Evolutionary conservation across 345 rosid genomes (phyloP), one percentile per base, ranked within the genome.

Genomic region (Eucalyptus cloeziana): DNA sequence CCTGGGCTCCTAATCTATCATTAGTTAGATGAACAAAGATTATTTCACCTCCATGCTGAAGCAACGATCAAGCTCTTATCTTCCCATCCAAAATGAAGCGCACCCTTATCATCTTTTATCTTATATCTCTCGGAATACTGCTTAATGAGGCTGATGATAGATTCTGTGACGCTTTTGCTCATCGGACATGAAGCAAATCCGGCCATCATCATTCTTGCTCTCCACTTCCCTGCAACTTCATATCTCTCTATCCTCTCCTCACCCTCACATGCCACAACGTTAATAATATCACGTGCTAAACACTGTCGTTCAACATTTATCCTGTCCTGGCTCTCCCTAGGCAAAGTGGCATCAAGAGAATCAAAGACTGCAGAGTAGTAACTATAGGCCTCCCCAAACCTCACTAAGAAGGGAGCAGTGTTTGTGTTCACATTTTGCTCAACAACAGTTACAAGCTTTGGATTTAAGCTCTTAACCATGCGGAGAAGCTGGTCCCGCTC

Each of bases 351-450:
- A n/a, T 98, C 99, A 50, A 98, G 95, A 67, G 99, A 98, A 86
- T 96, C 98, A 11, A 95, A 98, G 71, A 98, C 98, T 25, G 97
- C 96, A 51, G 98, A 93, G 91, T 98, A 98, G 92, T 98, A 97
- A 91, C 94, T 94, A 91, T 97, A 97, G 12, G 98, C 97, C 90
- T 97, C 99, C 24, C 94, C 88, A 60, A 98, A 98, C 90, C 99
- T 95, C 2, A 95, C 91, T 86, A 95, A 91, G 89, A 98, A 98
- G 12, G 99, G 99, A 51, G 99, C 89, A 13, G 99, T 98, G 92
- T 98, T 98, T 19, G 99, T 94, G 93, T 97, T 98, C 90, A 95
- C 95, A 88, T 98, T 96, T 90, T 98, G 99, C 89, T 98, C 99
- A 49, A 98, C 97, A 8, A 98, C 95, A 31, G 99, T 98, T 50